Percentiles rank a stretch among this genome's conserved stretches.
Conservation (phyloP, 805 yeast species). For the Zygosaccharomyces rouxii region DNA sequence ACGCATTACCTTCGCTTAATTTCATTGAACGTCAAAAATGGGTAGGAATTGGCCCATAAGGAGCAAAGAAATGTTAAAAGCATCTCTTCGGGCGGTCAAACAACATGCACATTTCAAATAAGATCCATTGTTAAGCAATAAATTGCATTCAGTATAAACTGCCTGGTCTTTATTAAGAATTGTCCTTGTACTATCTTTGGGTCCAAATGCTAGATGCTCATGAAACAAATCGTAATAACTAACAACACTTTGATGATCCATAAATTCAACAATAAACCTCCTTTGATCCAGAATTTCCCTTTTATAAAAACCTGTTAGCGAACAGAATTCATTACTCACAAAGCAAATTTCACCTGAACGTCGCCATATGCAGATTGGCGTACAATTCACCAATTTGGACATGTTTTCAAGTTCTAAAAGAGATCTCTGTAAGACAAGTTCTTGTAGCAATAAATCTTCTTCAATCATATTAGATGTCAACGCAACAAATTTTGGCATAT, state of each 20-base stretch:
- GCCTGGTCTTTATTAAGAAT: slow-evolving; percentile 16
- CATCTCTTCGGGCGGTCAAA: slow-evolving; percentile 81
- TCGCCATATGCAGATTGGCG: slow-evolving; percentile 83
- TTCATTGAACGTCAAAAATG: slow-evolving; percentile 37
- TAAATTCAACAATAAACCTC: slow-evolving; percentile 69
- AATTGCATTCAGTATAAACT: slow-evolving; percentile 36
- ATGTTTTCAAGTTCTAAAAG: slow-evolving; percentile 52
- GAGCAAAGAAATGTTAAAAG: slow-evolving; percentile 79
- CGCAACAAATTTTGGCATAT: slow-evolving; percentile 72
- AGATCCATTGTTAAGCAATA: slow-evolving; percentile 37
- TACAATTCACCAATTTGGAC: slow-evolving; percentile 48
- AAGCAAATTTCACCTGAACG: slow-evolving; percentile 82
- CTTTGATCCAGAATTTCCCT: slow-evolving; percentile 55
- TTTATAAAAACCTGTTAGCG: slow-evolving; percentile 59
- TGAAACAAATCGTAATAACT: slow-evolving; percentile 70
- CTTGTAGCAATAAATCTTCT: slow-evolving; percentile 62
- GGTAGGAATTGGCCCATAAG: slow-evolving; percentile 80
- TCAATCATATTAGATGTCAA: slow-evolving; percentile 70
- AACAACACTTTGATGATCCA: slow-evolving; percentile 74
- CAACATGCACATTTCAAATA: slow-evolving; percentile 66
- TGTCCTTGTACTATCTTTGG: slow-evolving; percentile 13
- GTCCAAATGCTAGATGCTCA: slow-evolving; percentile 53
- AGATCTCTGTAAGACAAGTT: slow-evolving; percentile 53
- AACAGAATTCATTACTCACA: slow-evolving; percentile 67
- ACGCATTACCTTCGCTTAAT: background rate